Evolutionary conservation across 2,329 filamentous ascomycete species (phyloP).

Genomic region (Rachicladosporium sp.): DNA sequence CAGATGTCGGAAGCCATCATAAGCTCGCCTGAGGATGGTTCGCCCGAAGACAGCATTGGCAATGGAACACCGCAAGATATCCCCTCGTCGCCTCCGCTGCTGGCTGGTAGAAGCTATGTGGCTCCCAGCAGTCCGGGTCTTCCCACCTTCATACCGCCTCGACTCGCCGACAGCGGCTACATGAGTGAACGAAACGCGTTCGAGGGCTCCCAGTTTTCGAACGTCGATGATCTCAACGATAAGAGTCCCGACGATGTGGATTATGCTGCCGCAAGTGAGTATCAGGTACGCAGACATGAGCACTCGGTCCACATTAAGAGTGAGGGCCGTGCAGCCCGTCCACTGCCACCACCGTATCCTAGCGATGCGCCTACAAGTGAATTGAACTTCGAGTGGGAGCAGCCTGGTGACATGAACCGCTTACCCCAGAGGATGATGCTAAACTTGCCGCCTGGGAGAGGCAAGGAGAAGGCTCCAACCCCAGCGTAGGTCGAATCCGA

Average conservation of each 20-base stretch:
- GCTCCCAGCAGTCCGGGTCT: conserved; percentile 64
- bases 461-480: conserved; percentile 4
- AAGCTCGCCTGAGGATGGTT: conserved; percentile 36
- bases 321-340: conserved; percentile 10
- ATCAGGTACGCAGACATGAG: conserved; percentile 15
- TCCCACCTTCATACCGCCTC: conserved; percentile 36
- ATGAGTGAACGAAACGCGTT: conserved; percentile 40
- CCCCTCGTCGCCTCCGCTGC: conserved; percentile 78
- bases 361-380: conserved; percentile 7
- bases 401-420: conserved; percentile 14
- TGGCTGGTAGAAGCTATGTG: conserved; percentile 37
- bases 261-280: conserved; percentile 22
- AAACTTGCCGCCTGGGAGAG: conserved; percentile 9
- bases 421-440: conserved; percentile 14
- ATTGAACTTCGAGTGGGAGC: conserved; percentile 11
- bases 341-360: conserved; percentile 4
- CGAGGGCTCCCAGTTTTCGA: too few relatives aligned
- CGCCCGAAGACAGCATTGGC: conserved; percentile 31
- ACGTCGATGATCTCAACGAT: conserved; percentile 36
- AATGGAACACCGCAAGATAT: conserved; percentile 66
- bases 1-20: conserved; percentile 29
- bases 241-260: conserved; percentile 27
- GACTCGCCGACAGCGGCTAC: conserved; percentile 58
- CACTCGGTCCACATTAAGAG: conserved; percentile 16
- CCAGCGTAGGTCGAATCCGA: too few relatives aligned